Percentiles rank a stretch among this genome's conserved stretches.
These are phyloP conservation scores for Phoma herbarum DNA, from an alignment of 2,329 filamentous ascomycete genomes.

Conservation along the genomic window DNA sequence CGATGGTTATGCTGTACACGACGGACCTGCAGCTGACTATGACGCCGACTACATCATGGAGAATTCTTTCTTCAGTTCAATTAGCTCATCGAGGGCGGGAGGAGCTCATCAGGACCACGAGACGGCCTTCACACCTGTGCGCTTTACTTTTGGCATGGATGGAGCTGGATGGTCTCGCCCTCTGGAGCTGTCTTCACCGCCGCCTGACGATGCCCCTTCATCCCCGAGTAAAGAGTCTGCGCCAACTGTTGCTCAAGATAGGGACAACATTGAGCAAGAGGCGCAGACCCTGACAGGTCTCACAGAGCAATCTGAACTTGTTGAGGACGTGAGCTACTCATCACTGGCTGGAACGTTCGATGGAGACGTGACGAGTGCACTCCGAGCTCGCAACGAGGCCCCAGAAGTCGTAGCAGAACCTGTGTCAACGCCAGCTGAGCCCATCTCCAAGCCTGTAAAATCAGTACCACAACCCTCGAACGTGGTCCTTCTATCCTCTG, in stretches of 20 bases:
- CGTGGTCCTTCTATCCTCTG: conserved; percentile 2
- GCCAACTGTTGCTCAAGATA: not conserved
- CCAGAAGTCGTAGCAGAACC: not conserved
- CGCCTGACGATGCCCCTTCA: conserved; percentile 24
- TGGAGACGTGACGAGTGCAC: not conserved
- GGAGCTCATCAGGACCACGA: conserved; percentile 43
- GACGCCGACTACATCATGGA: conserved; percentile 42
- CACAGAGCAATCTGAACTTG: not conserved
- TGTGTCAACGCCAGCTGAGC: not conserved
- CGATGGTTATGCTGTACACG: conserved; percentile 1
- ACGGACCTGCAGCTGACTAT: conserved; percentile 22
- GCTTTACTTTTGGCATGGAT: conserved; percentile 50
- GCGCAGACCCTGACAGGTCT: not conserved
- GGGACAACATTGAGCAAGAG: not conserved
- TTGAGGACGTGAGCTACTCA: not conserved
- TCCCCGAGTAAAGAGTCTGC: not conserved
- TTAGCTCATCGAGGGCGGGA: conserved; percentile 36
- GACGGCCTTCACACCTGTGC: conserved; percentile 47
- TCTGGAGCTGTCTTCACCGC: conserved; percentile 30
- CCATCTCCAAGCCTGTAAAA: not conserved
- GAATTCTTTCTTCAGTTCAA: conserved; percentile 47
- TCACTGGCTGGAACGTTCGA: not conserved
- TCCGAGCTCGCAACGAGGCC: not conserved
- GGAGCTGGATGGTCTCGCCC: conserved; percentile 34
- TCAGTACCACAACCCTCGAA: not conserved